Percentiles rank a stretch among this genome's conserved stretches.
Conservation (phyloP, 129 eudicot genomes). For the Pittosporum tobira region DNA sequence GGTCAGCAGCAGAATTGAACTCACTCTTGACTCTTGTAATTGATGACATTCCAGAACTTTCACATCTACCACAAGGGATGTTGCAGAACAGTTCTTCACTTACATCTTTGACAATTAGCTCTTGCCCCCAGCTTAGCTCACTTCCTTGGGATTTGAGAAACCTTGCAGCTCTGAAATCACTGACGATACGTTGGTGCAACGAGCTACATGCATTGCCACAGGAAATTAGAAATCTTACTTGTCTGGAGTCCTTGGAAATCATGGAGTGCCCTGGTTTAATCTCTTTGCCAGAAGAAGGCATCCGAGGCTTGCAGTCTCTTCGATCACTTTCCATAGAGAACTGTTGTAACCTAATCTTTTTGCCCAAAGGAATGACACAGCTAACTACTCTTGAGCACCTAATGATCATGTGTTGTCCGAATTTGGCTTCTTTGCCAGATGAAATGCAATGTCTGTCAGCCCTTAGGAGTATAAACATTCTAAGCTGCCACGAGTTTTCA, state of each 20-base stretch:
- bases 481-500: slow-evolving; percentile 12
- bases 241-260: slow-evolving; percentile 18
- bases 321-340: slow-evolving; percentile 14
- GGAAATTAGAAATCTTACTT: background rate
- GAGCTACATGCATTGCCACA: slow-evolving; percentile 3
- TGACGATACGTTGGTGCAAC: slow-evolving; percentile 13
- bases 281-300: slow-evolving; percentile 12
- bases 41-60: slow-evolving; percentile 1
- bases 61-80: slow-evolving; percentile 1
- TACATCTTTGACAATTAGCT: slow-evolving; percentile 6
- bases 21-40: slow-evolving; percentile 8
- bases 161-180: slow-evolving; percentile 7
- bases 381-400: slow-evolving; percentile 6
- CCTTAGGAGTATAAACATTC: slow-evolving; percentile 8
- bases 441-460: slow-evolving; percentile 6
- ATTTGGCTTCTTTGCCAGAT: slow-evolving; percentile 7
- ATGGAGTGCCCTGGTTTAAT: slow-evolving; percentile 8
- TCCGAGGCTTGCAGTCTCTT: slow-evolving; percentile 11
- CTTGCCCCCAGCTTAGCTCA: slow-evolving; percentile 6
- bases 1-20: slow-evolving; percentile 2
- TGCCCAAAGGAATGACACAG: background rate
- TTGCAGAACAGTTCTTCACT: slow-evolving; percentile 3
- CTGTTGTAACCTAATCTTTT: slow-evolving; percentile 11
- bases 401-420: slow-evolving; percentile 15
- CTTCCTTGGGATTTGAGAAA: slow-evolving; percentile 10